Evolutionary conservation across 2,329 filamentous ascomycete genomes (phyloP).

Genomic region (Eutypella sp.): DNA sequence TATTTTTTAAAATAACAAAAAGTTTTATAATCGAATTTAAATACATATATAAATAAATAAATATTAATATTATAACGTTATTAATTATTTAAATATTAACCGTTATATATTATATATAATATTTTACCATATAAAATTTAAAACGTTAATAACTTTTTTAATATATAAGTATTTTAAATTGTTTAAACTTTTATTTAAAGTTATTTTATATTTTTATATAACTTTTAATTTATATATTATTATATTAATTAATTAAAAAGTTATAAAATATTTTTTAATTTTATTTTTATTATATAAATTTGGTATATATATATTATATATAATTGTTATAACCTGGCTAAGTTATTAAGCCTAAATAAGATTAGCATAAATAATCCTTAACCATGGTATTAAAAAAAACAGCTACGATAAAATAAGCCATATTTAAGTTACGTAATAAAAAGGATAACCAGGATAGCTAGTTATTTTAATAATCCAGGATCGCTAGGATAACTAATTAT

Average conservation of each 20-base stretch:
- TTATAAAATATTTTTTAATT: neutral
- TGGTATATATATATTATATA: neutral
- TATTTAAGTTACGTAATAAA: no score
- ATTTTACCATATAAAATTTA: neutral
- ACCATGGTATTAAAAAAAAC: no score
- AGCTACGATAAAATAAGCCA: no score
- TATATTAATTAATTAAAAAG: neutral
- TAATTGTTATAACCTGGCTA: no score
- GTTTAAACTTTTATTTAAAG: neutral
- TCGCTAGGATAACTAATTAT: no score
- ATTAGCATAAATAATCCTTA: no score
- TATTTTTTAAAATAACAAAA: no score
- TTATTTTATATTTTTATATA: neutral
- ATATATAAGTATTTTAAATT: neutral
- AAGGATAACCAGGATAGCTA: no score
- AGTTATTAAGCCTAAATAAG: no score
- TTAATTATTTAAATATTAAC: neutral
- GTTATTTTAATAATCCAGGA: no score
- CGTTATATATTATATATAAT: neutral
- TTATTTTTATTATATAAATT: neutral
- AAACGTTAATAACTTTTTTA: neutral
- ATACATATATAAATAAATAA: neutral
- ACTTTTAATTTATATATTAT: neutral
- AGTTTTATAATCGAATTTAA: no score
- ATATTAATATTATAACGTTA: neutral